phyloP scores from a whole-genome alignment of 331 rosid species.

The Phaseolus coccineus region DNA sequence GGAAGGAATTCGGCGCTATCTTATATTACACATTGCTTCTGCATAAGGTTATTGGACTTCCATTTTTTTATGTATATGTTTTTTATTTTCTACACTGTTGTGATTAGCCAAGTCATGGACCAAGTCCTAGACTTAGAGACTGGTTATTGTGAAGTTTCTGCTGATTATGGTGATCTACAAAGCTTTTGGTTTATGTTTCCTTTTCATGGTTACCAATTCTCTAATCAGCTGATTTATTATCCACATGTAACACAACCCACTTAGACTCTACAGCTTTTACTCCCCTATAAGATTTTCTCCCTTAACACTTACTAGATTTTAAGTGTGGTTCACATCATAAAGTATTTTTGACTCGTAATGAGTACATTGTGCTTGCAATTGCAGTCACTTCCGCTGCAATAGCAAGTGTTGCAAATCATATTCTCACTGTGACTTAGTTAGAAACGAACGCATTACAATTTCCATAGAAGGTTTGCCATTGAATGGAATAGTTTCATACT shows the following conservation, averaged over 20 bases:
- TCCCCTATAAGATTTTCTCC: neutral
- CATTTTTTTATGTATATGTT: neutral
- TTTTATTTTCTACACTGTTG: neutral
- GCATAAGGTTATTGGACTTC: neutral
- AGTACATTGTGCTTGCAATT: too few relatives aligned
- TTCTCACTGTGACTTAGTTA: slow-evolving; percentile 4
- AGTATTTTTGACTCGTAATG: too few relatives aligned
- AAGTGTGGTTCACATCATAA: too few relatives aligned
- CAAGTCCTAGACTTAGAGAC: neutral
- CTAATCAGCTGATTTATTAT: neutral
- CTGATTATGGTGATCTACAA: neutral
- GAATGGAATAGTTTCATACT: neutral
- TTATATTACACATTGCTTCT: neutral
- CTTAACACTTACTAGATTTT: neutral
- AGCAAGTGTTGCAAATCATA: too few relatives aligned
- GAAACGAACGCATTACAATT: neutral
- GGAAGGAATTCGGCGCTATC: neutral
- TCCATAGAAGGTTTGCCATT: neutral
- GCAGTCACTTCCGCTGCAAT: too few relatives aligned
- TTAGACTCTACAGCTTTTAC: neutral
- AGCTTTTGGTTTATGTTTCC: slow-evolving; percentile 1
- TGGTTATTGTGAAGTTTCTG: neutral
- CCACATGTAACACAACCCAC: neutral
- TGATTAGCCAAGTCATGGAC: neutral
- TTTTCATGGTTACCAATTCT: neutral